Conservation (phyloP, 2,329 filamentous ascomycete species). For the Pestalotiopsis sp. region DNA sequence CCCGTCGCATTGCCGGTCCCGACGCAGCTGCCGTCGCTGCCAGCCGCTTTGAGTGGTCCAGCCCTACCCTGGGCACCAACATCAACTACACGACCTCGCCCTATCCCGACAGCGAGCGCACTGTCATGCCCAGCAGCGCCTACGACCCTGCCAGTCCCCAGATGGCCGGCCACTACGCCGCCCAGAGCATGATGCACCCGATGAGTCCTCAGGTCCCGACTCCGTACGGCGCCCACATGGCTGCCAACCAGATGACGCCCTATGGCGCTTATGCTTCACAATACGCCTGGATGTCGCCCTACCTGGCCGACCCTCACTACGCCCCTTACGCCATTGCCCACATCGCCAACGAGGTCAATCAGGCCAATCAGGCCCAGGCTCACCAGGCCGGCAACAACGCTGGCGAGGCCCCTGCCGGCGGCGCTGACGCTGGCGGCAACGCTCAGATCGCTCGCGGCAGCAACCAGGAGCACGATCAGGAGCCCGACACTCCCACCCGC, state of each 20-base stretch:
- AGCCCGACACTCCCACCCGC: background rate
- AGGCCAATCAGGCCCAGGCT: background rate
- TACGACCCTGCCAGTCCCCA: constrained; percentile 9
- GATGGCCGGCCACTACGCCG: constrained; percentile 20
- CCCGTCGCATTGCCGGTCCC: background rate
- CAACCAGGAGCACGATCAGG: background rate
- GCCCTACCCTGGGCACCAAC: constrained; percentile 13
- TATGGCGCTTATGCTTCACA: constrained; percentile 20
- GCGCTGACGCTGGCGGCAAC: background rate
- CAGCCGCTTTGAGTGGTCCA: background rate
- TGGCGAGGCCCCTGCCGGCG: background rate
- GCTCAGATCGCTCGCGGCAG: too few relatives aligned
- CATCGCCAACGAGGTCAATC: constrained; percentile 1
- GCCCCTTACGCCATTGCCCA: constrained; percentile 16
- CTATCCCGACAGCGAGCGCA: constrained; percentile 13
- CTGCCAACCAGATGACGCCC: constrained; percentile 6
- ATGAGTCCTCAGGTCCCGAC: background rate
- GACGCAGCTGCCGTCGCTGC: background rate
- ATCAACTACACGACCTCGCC: constrained; percentile 15
- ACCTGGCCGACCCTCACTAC: constrained; percentile 27
- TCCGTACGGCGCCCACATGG: background rate
- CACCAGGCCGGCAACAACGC: background rate
- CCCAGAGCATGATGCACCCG: constrained; percentile 13
- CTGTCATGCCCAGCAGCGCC: background rate
- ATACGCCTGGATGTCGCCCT: constrained; percentile 28